Percentiles rank a stretch among this genome's conserved stretches.
phyloP scores from a whole-genome alignment of 2,329 filamentous ascomycete genomes.

The Pyricularia sp. region DNA sequence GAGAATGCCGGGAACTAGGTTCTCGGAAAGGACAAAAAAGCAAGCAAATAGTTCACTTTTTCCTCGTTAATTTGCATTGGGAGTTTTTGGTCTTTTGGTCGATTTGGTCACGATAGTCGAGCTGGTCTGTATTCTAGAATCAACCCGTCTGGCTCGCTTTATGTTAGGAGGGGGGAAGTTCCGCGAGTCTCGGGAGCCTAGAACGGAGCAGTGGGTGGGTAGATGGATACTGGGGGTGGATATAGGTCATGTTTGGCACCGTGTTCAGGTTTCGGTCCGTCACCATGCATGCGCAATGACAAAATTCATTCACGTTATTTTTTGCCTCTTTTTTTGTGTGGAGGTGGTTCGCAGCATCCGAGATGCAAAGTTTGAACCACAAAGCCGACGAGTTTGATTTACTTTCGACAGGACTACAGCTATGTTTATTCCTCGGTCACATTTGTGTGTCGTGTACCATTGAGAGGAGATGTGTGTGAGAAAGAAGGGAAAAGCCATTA shows the following conservation, averaged over 20 bases:
- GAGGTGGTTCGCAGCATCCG: not conserved
- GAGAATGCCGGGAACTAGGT: slow-evolving; percentile 12
- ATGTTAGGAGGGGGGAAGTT: not conserved
- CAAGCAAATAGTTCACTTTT: slow-evolving; percentile 3
- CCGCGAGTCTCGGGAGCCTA: slow-evolving; percentile 3
- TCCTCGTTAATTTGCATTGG: slow-evolving; percentile 1
- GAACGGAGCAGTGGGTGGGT: slow-evolving; percentile 1
- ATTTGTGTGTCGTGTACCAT: not conserved
- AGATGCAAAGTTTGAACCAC: no score
- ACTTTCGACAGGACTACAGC: not conserved
- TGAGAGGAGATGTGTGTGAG: not conserved
- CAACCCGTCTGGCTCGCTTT: slow-evolving; percentile 1
- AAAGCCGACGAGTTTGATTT: not conserved
- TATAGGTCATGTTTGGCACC: not conserved
- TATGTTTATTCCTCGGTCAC: not conserved
- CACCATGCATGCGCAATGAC: not conserved
- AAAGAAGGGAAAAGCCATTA: not conserved
- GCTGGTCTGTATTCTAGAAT: slow-evolving; percentile 6
- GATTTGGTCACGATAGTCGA: not conserved
- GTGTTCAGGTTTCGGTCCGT: not conserved
- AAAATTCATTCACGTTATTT: not conserved
- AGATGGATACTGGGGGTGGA: not conserved
- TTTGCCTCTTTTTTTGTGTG: not conserved
- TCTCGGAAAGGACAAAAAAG: slow-evolving; percentile 3
- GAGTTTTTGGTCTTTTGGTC: slow-evolving; percentile 9